Evolutionary conservation across 495 filamentous ascomycete species (phyloP), one percentile per base, ranked within the genome.

Genomic region (Podospora appendiculata): DNA sequence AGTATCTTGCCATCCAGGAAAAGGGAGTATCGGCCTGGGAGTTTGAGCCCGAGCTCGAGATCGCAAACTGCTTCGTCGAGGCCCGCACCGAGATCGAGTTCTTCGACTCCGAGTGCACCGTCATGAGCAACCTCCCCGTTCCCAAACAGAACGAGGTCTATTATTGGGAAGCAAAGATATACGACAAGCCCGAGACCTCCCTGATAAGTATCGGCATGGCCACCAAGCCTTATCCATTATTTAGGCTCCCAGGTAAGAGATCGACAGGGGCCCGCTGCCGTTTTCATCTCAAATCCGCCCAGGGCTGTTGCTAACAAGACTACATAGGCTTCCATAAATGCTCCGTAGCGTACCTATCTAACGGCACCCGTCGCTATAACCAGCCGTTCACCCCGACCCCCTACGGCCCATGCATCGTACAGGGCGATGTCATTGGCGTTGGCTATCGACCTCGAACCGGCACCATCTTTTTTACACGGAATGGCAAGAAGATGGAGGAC

Each of bases 111-210:
- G 94, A 93, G 66, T 97, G 93, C 70, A 95, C 89, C 63, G 94
- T 97, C 45, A 88, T 96, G 76, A 95, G 87, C 67, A 98, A 98
- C 58, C 71, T 98, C 39, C 93, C 93, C 0, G 86, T 98, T 36
- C 93, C 93, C 18, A 98, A 98, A 66, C 93, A 98, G 64, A 97
- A 98, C 60, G 93, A 98, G 64, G 91, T 96, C 12, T 97, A 97
- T 63, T 98, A 98, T 67, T 98, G 93, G 93, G 93, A 98, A 64
- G 89, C 93, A 12, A 98, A 98, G 70, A 84, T 98, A 40, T 97
- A 93, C 69, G 94, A 97, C 49, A 96, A 97, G 69, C 92, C 93
- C 4, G 93, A 96, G 36, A 78, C 74, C 13, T 90, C 91, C 0
- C 70, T 87, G 52, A 76, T 98, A 41, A 90, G 85, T 59, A 87